Evolutionary conservation across 768 basidiomycete species (phyloP), one percentile per base, ranked within the genome.

Genomic region (Ramaria rubella): DNA sequence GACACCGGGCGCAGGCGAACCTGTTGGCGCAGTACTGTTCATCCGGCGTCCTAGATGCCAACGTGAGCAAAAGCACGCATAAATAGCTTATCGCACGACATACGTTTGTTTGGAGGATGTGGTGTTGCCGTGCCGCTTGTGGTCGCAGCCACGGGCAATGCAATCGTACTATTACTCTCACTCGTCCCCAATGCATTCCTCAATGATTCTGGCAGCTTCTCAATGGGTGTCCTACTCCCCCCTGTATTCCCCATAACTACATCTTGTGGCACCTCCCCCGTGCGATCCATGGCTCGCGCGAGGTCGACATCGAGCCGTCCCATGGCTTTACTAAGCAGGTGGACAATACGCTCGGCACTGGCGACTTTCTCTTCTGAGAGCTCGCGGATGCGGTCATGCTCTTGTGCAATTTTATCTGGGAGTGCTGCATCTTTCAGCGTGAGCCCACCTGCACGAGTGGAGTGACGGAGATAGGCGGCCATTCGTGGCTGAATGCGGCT

Each of bases 271-370:
- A 52, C 34, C 19, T 57, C 48, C 34, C 53, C 52, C 6, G 15
- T 40, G 21, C 34, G 26, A 34, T 55, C 54, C 19, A 55, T 27
- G 4, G 54, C 77, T 27, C 68, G 68, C 17, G 65, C 67, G 2
- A 81, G 67, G 59, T 81, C 79, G 53, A 74, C 64, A 36, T 67
- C 69, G 1, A 67, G 73, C 55, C 74, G 80, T 29, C 81, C 82
- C 4, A 65, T 76, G 29, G 83, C 80, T 12, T 70, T 79, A n/a
- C 72, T 75, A 1, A 79, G 80, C 9, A 66, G 72, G 15, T 65
- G 70, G 1, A 70, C 70, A 30, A 73, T 71, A 15, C 73, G 70
- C 44, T 72, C 76, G 7, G 65, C 70, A 26, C 79, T 63, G 4
- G 52, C 64, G 2, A 74, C 66, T 67, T 79, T 79, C 67, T 78